Percentiles rank a stretch among this genome's conserved stretches.
These are phyloP conservation scores for Candida qinlingensis DNA, from an alignment of 805 yeast species.

Conservation along the genomic window DNA sequence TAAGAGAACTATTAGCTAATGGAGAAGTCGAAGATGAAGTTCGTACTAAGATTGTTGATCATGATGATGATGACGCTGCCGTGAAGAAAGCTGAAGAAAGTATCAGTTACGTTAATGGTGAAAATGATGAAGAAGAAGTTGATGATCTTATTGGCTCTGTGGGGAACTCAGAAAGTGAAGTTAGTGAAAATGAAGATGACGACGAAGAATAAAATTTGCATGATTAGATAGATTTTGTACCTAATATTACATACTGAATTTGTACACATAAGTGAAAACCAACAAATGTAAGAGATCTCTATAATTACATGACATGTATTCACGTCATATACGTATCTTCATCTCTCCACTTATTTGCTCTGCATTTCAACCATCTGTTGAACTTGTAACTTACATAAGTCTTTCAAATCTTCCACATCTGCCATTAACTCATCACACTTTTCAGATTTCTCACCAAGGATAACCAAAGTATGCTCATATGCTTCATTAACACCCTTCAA, in stretches of 20 bases:
- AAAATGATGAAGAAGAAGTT: conserved; percentile 38
- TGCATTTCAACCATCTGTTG: conserved; percentile 77
- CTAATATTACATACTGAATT: neutral
- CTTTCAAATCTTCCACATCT: conserved; percentile 86
- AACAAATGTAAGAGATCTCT: too few relatives aligned
- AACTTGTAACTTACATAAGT: conserved; percentile 74
- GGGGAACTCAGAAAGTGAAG: conserved; percentile 22
- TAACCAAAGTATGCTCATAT: conserved; percentile 55
- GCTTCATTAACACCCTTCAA: conserved; percentile 27
- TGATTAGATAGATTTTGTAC: neutral
- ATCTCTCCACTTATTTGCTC: conserved; percentile 14
- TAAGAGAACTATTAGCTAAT: conserved; percentile 50
- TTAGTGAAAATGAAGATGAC: conserved; percentile 26
- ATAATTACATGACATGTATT: too few relatives aligned
- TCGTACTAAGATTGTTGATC: neutral
- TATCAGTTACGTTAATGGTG: conserved; percentile 36
- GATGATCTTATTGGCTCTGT: conserved; percentile 22
- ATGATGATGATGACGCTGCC: neutral
- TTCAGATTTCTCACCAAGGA: conserved; percentile 86
- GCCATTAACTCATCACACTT: conserved; percentile 78
- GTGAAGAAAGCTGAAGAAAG: conserved; percentile 27
- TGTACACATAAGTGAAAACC: too few relatives aligned
- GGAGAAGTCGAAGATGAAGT: conserved; percentile 29
- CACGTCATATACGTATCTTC: too few relatives aligned
- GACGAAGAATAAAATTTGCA: conserved; percentile 2